These are phyloP conservation scores for Botrytis sinoallii DNA, from an alignment of 2,329 filamentous ascomycete species.

Conservation along the genomic window DNA sequence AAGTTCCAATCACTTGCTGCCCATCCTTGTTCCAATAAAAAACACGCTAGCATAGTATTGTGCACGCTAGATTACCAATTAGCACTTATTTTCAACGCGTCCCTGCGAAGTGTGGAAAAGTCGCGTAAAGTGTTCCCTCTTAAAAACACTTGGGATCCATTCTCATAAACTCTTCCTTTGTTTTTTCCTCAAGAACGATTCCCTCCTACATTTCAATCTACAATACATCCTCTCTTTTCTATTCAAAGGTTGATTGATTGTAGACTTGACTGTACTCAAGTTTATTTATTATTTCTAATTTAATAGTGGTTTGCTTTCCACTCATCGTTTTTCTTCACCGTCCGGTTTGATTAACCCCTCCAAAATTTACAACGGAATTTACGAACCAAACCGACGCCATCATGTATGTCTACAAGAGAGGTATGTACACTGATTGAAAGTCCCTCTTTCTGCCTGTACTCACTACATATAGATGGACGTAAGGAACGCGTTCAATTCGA, in stretches of 20 bases:
- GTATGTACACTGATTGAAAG: constrained; percentile 31
- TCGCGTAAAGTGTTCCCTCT: constrained; percentile 21
- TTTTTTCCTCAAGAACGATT: constrained; percentile 16
- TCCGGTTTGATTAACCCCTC: constrained; percentile 21
- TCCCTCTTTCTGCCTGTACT: not conserved
- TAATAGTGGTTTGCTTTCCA: constrained; percentile 4
- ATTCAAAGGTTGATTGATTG: not conserved
- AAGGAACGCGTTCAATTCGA: constrained; percentile 99
- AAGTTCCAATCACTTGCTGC: not conserved
- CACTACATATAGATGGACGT: constrained; percentile 71
- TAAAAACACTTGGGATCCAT: constrained; percentile 22
- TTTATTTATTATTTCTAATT: not conserved
- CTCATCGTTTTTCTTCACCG: not conserved
- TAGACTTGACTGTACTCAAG: not conserved
- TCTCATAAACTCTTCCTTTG: constrained; percentile 9
- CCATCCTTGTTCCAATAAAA: not conserved
- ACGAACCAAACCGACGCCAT: constrained; percentile 26
- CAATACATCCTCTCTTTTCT: not conserved
- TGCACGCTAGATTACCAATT: constrained; percentile 17
- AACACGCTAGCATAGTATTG: constrained; percentile 4
- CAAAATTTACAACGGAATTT: constrained; percentile 16
- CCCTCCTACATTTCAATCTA: constrained; percentile 3
- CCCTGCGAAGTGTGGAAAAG: constrained; percentile 17
- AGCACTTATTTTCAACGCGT: constrained; percentile 19
- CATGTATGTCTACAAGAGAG: constrained; percentile 40